phyloP scores from a whole-genome alignment of 345 rosid genomes.

The Gossypium stocksii region DNA sequence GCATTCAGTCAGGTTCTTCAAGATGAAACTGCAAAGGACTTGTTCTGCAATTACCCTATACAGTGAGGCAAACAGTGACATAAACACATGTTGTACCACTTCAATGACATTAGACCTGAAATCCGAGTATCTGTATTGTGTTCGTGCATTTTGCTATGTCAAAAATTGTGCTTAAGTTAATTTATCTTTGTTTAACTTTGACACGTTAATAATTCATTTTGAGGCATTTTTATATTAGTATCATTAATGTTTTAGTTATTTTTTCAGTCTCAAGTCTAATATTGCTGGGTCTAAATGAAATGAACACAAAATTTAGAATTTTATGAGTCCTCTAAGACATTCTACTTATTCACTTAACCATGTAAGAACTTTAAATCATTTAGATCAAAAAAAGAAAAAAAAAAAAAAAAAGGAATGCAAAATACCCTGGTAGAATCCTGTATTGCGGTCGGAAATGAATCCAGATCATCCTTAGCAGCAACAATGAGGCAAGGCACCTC shows the following conservation, averaged over 20 bases:
- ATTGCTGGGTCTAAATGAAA: neutral
- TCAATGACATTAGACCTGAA: neutral
- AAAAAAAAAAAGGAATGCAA: neutral
- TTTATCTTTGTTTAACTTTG: neutral
- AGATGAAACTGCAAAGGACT: neutral
- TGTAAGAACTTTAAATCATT: neutral
- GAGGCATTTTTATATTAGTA: neutral
- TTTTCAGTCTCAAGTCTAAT: neutral
- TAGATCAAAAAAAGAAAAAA: too few relatives aligned
- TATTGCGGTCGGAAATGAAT: constrained; percentile 84
- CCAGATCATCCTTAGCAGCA: constrained; percentile 94
- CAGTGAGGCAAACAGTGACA: neutral
- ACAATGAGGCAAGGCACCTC: constrained; percentile 95
- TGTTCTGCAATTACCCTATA: neutral
- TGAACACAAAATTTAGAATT: neutral
- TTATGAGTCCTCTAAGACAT: neutral
- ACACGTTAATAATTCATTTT: neutral
- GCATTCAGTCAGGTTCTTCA: neutral
- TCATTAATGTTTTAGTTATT: neutral
- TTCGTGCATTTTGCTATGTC: neutral
- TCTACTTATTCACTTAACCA: neutral
- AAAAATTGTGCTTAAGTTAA: neutral
- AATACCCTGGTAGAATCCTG: constrained; percentile 92
- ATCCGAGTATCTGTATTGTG: neutral
- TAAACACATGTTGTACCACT: neutral